Evolutionary conservation across 108 stramenopile genomes (phyloP), one percentile per base, ranked within the genome.

Genomic region (Stephanodiscus minutulus): DNA sequence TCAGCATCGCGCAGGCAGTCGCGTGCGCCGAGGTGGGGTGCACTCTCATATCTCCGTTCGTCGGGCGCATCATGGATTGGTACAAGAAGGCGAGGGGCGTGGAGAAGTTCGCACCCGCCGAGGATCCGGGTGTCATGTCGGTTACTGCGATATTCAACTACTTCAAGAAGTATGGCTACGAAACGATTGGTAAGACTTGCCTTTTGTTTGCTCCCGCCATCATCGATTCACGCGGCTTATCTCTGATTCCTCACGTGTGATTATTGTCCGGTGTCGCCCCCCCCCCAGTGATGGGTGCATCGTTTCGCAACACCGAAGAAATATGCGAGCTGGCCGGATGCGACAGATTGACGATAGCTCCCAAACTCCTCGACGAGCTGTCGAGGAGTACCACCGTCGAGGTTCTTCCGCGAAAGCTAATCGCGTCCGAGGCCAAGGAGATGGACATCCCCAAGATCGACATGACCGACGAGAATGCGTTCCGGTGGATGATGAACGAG

Each of bases 21-120:
- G 99, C 98, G 9, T 97, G 97, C 68, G 99, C 98, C 59, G 98
- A 99, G 61, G 99, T 91, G 7, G 96, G 93, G 10, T 90, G 82
- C 9, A 98, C 96, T 9, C 90, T 99, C 66, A 96, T 99, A 83
- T 97, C 96, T 15, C 98, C 99, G 18, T 99, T 99, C 82, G 98
- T 99, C 0, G 99, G 99, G 24, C 91, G 99, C 37, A 98, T 99
- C 82, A 88, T 95, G 89, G 99, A 99, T 77, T 99, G 94, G 95
- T 83, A 97, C 90, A 97, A 97, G 72, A 92, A 90, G 67, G 77
- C 81, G n/a, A 66, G 76, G 37, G 92, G 91, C 12, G 88, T 93
- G 21, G 77, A 83, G 36, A 83, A 72, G 55, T 98, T 88, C 79
- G 72, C 79, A 13, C 80, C 94, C 12, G 66, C 70, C 11, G 96